These are phyloP conservation scores for Septoria linicola DNA, from an alignment of 2,329 filamentous ascomycete species.

Conservation along the genomic window DNA sequence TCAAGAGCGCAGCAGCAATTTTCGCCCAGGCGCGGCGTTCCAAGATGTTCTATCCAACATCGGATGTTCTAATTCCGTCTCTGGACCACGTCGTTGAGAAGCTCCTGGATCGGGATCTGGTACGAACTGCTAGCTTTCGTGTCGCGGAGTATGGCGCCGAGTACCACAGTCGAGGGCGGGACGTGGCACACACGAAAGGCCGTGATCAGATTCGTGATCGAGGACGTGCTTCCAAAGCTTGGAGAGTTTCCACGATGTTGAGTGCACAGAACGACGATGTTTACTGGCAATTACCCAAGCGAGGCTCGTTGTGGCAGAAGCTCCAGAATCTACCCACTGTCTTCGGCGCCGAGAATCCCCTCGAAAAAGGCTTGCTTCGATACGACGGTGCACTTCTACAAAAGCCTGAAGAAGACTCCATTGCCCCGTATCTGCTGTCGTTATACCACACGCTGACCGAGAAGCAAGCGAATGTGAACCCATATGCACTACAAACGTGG, in stretches of 20 bases:
- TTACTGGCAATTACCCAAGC: constrained; percentile 9
- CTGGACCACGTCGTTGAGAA: constrained; percentile 1
- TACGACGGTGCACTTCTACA: constrained; percentile 18
- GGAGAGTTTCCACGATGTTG: constrained; percentile 2
- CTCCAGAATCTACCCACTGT: background rate
- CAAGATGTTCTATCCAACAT: constrained; percentile 4
- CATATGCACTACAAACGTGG: constrained; percentile 24
- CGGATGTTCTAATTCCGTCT: background rate
- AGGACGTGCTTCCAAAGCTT: constrained; percentile 8
- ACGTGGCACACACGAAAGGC: constrained; percentile 28
- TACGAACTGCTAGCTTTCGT: constrained; percentile 11
- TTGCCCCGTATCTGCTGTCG: constrained; percentile 15
- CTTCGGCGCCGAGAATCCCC: background rate
- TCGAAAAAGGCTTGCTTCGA: constrained; percentile 2
- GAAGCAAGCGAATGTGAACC: constrained; percentile 9
- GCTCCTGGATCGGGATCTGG: constrained; percentile 14
- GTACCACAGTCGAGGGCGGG: constrained; percentile 25
- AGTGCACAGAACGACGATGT: background rate
- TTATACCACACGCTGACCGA: constrained; percentile 14
- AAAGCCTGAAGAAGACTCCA: background rate
- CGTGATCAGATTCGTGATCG: constrained; percentile 18
- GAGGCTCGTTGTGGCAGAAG: constrained; percentile 6
- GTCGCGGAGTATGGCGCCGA: constrained; percentile 39
- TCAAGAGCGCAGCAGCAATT: constrained; percentile 12
- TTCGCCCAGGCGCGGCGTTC: constrained; percentile 10